phyloP scores from a whole-genome alignment of 2,329 filamentous ascomycete species.

The Diaporthe longicolla region DNA sequence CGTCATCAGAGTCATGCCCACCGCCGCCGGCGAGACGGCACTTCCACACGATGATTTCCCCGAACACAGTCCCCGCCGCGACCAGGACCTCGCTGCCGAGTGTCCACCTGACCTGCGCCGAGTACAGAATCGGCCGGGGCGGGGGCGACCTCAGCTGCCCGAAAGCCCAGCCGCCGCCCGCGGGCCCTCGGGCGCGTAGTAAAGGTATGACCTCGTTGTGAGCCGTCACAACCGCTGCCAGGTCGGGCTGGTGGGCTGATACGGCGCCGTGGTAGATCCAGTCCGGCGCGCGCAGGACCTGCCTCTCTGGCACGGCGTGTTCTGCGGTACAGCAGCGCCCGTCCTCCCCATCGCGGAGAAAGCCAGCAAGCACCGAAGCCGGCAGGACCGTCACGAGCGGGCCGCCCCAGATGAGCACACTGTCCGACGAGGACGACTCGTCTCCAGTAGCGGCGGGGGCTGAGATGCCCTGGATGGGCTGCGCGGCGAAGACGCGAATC shows the following conservation, averaged over 20 bases:
- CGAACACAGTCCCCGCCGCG: constrained; percentile 92
- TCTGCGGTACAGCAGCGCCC: background rate
- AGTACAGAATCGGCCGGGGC: constrained; percentile 89
- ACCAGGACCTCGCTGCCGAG: constrained; percentile 74
- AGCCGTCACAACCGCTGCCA: constrained; percentile 80
- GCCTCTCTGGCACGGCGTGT: constrained; percentile 48
- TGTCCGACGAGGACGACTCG: constrained; percentile 23
- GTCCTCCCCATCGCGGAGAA: constrained; percentile 48
- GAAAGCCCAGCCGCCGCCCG: constrained; percentile 53
- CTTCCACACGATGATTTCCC: constrained; percentile 93
- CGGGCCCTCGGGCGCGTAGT: constrained; percentile 53
- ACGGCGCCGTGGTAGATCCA: constrained; percentile 82
- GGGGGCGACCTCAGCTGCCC: constrained; percentile 68
- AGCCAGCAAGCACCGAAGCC: constrained; percentile 50
- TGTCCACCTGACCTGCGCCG: constrained; percentile 80
- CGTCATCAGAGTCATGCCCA: background rate
- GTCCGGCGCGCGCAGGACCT: constrained; percentile 69
- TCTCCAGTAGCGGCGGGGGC: constrained; percentile 49
- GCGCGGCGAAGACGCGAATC: constrained; percentile 72
- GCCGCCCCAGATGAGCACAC: constrained; percentile 79
- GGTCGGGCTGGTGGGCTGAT: constrained; percentile 58
- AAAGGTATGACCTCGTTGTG: constrained; percentile 84
- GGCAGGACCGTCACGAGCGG: constrained; percentile 65
- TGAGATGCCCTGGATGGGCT: constrained; percentile 81
- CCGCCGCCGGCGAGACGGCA: constrained; percentile 60